A percentile compares a stretch with the other conserved stretches of the same genome.
Evolutionary conservation across 441 rosid species (phyloP).

Genomic region (Pelargonium fulgidum): DNA sequence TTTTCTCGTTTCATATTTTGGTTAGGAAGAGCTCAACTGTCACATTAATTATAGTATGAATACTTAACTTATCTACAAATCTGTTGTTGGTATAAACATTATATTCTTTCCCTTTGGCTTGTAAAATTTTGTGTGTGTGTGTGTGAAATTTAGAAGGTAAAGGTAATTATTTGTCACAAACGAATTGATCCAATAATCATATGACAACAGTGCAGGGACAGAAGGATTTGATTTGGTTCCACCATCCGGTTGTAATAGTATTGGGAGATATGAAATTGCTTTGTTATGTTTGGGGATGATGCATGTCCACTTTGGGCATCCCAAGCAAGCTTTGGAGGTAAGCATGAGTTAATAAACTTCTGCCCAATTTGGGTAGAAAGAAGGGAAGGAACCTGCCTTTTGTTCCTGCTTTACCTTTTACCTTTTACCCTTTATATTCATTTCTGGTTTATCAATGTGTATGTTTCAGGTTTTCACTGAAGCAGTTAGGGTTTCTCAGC

Average conservation of each 20-base stretch:
- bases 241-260: conserved; percentile 43
- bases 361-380: no score
- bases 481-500: conserved; percentile 81
- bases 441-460: conserved; percentile 15
- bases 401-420: neutral
- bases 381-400: conserved; percentile 10
- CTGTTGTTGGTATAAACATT: conserved; percentile 5
- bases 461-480: conserved; percentile 75
- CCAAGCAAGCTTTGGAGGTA: conserved; percentile 86
- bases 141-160: conserved; percentile 11
- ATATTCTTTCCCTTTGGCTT: conserved; percentile 13
- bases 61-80: neutral
- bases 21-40: neutral
- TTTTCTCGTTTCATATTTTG: no score
- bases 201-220: conserved; percentile 80
- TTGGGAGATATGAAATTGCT: conserved; percentile 76
- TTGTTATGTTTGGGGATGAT: conserved; percentile 86
- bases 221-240: conserved; percentile 82
- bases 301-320: conserved; percentile 98
- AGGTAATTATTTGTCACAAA: conserved; percentile 20
- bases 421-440: neutral
- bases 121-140: conserved; percentile 17
- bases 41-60: neutral
- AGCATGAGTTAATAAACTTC: conserved; percentile 16
- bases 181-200: conserved; percentile 32